Base-by-base conservation (phyloP, 352 stramenopile species). In the Globisporangium megalacanthum region DNA sequence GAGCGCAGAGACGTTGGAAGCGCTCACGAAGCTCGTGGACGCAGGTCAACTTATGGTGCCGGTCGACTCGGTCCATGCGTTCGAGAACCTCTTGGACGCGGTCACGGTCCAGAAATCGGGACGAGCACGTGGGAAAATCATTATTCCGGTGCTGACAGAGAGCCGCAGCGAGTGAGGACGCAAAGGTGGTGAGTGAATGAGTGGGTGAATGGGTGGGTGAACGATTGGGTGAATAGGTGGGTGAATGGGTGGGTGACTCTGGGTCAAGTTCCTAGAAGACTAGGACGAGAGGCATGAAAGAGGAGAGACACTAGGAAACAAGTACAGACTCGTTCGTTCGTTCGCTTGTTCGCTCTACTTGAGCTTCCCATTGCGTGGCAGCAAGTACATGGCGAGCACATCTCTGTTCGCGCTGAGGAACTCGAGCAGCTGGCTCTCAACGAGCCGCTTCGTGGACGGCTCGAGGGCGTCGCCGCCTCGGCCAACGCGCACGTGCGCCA, bases 341-440 rank as follows among this genome's bases (percentile, higher is more conserved):
- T 29, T 29, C 25, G 4, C 25, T 29, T 29, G 25, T 29, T 29
- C 25, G 4, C 25, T 29, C 35, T 39, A 39, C 35, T 39, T 39
- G 7, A 39, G 35, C 35, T 39, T 39, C 35, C 35, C 35, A 13
- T 13, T 13, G 35, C 76, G 75, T 7, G 83, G 81, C 17, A 95
- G 60, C 22, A 92, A 58, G 53, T 92, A 95, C 82, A 93, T 92
- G 54, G 75, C 76, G 51, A 94, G 70, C 14, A 94, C 70, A 25
- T 95, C 83, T 19, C 80, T 72, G 29, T 93, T 91, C 29, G 61
- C 67, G 53, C 79, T 77, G 20, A 94, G 66, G 50, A 93, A 94
- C 51, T 88, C 77, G 33, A 94, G 65, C 25, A 88, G 58, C 44
- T 90, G 79, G 44, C 76, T 83, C 68, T 95, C 82, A 46, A 95